Conservation (phyloP, 345 rosid species). For the Adansonia digitata region DNA sequence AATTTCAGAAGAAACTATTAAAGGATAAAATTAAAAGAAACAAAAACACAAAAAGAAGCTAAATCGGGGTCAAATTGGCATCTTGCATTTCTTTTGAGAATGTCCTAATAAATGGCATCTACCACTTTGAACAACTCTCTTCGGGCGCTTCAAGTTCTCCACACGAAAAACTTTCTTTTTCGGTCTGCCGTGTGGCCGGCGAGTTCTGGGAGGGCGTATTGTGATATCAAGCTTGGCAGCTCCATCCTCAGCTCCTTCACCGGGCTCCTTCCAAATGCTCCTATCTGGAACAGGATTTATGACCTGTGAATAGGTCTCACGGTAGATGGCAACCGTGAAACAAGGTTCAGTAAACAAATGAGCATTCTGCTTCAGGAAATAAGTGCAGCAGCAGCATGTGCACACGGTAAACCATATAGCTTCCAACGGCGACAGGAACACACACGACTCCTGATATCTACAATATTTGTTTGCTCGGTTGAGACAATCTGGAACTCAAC, state of each 20-base stretch:
- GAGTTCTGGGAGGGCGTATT: slow-evolving; percentile 79
- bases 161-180: not conserved
- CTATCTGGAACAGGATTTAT: slow-evolving; percentile 66
- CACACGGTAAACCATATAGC: slow-evolving; percentile 86
- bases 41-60: slow-evolving; percentile 2
- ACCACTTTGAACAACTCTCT: slow-evolving; percentile 27
- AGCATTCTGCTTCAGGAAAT: slow-evolving; percentile 75
- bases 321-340: slow-evolving; percentile 66
- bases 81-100: slow-evolving; percentile 97
- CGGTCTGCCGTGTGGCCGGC: slow-evolving; percentile 97
- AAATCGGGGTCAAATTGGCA: slow-evolving; percentile 53
- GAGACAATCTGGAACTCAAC: slow-evolving; percentile 93
- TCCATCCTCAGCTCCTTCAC: slow-evolving; percentile 39
- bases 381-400: slow-evolving; percentile 95
- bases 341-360: slow-evolving; percentile 79
- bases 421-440: slow-evolving; percentile 98
- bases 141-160: not conserved
- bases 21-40: not conserved
- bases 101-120: slow-evolving; percentile 87
- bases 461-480: slow-evolving; percentile 77
- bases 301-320: slow-evolving; percentile 70
- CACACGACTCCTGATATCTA: slow-evolving; percentile 68
- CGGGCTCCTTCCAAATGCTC: slow-evolving; percentile 51
- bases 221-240: slow-evolving; percentile 51
- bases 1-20: slow-evolving; percentile 7